Evolutionary conservation across 2,329 filamentous ascomycete genomes (phyloP), one percentile per base, ranked within the genome.

Genomic region (Ceratocystis papillata): DNA sequence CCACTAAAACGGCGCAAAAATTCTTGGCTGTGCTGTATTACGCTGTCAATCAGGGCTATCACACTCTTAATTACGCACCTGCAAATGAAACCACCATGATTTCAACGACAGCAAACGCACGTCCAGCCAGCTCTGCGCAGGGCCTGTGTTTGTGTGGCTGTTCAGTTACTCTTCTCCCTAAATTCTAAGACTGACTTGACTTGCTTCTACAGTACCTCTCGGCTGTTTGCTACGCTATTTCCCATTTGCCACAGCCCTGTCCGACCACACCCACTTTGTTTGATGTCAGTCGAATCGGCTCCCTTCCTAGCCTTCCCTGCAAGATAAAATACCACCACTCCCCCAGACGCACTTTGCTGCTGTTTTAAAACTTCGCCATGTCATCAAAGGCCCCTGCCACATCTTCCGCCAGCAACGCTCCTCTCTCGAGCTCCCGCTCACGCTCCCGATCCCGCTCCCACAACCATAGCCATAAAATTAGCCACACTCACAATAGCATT

Each of bases 311-410:
- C n/a, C 28, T 57, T 20, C 25, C 28, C 53, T 57, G 53, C 10
- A n/a, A 33, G 5, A 57, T 57, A 57, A 57, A 57, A n/a, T 15
- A 33, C 53, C 12, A 20, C 53, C 28, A 30, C 22, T 22, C 10
- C 28, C 25, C 53, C 53, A 7, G 53, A 12, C 25, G 53, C 53
- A 30, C 20, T 33, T 57, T 30, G 5, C 28, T 57, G 48, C 48
- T 57, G 53, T 5, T 57, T 57, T 62, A 41, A 15, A 62, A 62
- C 33, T 62, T 45, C 22, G 30, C n/a, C 10, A 62, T 45, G 59
- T 44, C 59, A 44, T 62, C 59, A 22, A 25, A 45, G 41, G 17
- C 22, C 59, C 59, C 59, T 44, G 28, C 59, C 17, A 62, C 41
- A 5, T 28, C 33, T 20, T 12, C 33, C 30, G 15, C 33, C 33